Conservation (phyloP, 768 basidiomycete genomes). For the Tubosaeta sp. region DNA sequence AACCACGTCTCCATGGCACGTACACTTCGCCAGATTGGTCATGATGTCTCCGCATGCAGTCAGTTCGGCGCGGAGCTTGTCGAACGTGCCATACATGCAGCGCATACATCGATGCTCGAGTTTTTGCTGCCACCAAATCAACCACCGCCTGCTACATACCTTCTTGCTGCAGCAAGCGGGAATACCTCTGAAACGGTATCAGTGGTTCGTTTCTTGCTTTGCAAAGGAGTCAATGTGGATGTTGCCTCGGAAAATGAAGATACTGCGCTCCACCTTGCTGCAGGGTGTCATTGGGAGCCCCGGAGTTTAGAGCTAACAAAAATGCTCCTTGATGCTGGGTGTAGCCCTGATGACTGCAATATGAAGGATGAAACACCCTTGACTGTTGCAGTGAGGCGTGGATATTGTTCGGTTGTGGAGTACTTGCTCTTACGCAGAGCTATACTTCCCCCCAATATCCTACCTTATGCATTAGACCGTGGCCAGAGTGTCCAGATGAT, state of each 20-base stretch:
- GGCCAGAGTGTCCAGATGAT: too few relatives aligned
- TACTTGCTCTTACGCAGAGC: background rate
- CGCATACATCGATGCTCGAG: background rate
- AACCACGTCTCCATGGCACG: background rate
- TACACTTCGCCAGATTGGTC: background rate
- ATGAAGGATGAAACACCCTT: background rate
- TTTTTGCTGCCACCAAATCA: background rate
- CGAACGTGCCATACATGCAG: background rate
- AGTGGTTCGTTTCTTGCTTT: background rate
- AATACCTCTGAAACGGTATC: background rate
- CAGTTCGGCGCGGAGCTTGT: background rate
- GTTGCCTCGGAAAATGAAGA: background rate
- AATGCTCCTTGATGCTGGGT: constrained; percentile 4
- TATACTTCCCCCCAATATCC: background rate
- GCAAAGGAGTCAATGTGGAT: background rate
- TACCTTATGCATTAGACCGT: background rate
- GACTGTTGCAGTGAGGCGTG: background rate
- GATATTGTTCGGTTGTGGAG: background rate
- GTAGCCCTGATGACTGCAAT: background rate
- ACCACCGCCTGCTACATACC: background rate
- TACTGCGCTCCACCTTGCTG: background rate
- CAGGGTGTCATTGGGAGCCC: background rate
- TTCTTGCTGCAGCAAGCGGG: background rate
- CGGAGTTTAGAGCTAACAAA: background rate
- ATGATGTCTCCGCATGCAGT: background rate